Conservation (phyloP, 192 early-diverging fungal genomes). For the Kappamyces sp. region DNA sequence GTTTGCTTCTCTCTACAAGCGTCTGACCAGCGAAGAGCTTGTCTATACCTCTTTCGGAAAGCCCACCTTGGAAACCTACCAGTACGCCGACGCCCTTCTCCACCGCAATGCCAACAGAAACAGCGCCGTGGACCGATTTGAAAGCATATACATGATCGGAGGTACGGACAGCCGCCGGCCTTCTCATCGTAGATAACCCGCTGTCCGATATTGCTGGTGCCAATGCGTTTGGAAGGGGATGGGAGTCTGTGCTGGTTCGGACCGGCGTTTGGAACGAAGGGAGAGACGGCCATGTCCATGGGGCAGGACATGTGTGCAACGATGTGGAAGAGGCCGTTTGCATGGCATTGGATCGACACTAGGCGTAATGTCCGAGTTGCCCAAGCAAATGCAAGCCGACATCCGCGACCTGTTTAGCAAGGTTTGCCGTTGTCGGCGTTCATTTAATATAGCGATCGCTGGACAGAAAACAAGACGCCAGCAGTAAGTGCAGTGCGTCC, state of each 20-base stretch:
- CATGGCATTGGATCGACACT: constrained; percentile 1
- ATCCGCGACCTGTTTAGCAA: no score
- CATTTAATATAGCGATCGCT: no score
- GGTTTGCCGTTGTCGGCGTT: no score
- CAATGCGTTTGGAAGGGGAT: constrained; percentile 21
- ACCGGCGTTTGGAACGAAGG: constrained; percentile 38
- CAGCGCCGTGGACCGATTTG: background rate
- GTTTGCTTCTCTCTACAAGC: constrained; percentile 61
- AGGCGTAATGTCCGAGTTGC: no score
- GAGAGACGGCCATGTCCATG: constrained; percentile 25
- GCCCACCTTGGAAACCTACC: constrained; percentile 70
- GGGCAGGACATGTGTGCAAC: constrained; percentile 23
- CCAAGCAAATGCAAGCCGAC: no score
- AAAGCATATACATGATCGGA: background rate
- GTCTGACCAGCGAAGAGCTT: constrained; percentile 36
- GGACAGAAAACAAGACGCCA: no score
- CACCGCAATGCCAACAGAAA: no score
- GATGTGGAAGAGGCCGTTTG: constrained; percentile 36
- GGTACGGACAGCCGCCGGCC: background rate
- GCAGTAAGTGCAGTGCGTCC: no score
- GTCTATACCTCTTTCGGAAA: constrained; percentile 75
- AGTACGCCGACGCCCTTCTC: constrained; percentile 22
- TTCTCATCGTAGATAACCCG: constrained; percentile 22
- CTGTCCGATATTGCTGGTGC: constrained; percentile 31
- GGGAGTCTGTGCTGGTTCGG: constrained; percentile 30